Evolutionary conservation across 208 protist species (phyloP).

Genomic region (Wallacemonas sp.): DNA sequence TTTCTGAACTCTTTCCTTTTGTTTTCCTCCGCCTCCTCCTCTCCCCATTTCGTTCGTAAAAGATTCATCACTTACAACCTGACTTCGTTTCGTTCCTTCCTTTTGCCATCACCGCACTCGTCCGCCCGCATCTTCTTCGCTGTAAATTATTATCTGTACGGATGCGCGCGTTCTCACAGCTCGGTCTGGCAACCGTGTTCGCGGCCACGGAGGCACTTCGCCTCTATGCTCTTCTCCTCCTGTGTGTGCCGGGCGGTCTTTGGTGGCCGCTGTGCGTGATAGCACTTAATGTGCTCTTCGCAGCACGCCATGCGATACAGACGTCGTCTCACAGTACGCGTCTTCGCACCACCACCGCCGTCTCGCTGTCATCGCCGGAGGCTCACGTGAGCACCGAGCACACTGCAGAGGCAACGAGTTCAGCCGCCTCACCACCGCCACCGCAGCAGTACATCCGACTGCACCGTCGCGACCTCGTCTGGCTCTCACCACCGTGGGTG

Average conservation of each 20-base stretch:
- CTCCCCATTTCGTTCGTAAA: too few species aligned
- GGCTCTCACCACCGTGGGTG: not conserved
- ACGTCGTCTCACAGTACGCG: too few species aligned
- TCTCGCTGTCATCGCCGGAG: too few species aligned
- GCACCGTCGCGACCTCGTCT: not conserved
- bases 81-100: not conserved
- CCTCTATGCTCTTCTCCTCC: not conserved
- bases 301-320: too few species aligned
- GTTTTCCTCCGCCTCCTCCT: constrained; percentile 16
- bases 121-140: not conserved
- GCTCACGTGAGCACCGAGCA: too few species aligned
- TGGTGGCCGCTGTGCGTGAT: not conserved
- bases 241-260: not conserved
- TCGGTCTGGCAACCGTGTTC: not conserved
- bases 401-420: too few species aligned
- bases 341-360: too few species aligned
- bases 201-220: not conserved
- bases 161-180: not conserved
- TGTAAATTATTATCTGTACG: not conserved
- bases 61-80: not conserved
- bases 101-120: not conserved
- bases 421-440: too few species aligned
- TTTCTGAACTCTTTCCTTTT: constrained; percentile 10
- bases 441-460: not conserved
- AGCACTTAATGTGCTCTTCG: not conserved